Base-by-base conservation (phyloP, 257 asterid genomes). In the Solanum clarkiae region DNA sequence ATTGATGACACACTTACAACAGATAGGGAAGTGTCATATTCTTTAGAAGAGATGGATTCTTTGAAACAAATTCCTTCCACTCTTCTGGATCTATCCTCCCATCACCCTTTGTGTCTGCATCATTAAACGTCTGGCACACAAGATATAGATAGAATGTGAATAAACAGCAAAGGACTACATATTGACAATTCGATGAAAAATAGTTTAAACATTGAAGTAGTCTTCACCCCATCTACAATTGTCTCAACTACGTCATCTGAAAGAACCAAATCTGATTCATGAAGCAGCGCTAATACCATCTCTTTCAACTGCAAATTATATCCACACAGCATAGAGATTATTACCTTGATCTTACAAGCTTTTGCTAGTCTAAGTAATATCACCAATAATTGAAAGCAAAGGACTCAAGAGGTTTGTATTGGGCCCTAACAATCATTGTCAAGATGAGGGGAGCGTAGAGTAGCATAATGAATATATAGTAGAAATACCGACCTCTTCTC, bases 11-110 rank as follows among this genome's bases (percentile, higher is more conserved):
- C 53, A 86, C 95, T 87, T 75, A 95, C 99, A 92, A 93, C 72
- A 96, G 91, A 89, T 92, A 88, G n/a, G 98, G 97, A 86, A 96
- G 95, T 65, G 98, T 96, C 94, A 95, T 93, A 87, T 95, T 96
- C 92, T 90, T 94, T 75, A 93, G 85, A 70, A 96, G 97, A 82
- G 99, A 92, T 5, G 98, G 98, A 86, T 92, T 88, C 86, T 91
- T 95, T 3, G 92, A 90, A 40, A 93, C 99, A 85, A 94, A 88
- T 26, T 94, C 92, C 85, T 90, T 89, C 99, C 99, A 96, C 84
- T 96, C 99, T 80, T 93, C 94, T 80, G 80, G 84, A 90, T 96
- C 99, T 79, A 96, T 95, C 92, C 90, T 95, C 42, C 98, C 99
- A 84, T 96, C 98, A 47, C 94, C 91, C 10, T 95, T 95, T 77